Evolutionary conservation across 2,329 filamentous ascomycete genomes (phyloP), one percentile per base, ranked within the genome.

Genomic region (Trichoderma pleuroti): DNA sequence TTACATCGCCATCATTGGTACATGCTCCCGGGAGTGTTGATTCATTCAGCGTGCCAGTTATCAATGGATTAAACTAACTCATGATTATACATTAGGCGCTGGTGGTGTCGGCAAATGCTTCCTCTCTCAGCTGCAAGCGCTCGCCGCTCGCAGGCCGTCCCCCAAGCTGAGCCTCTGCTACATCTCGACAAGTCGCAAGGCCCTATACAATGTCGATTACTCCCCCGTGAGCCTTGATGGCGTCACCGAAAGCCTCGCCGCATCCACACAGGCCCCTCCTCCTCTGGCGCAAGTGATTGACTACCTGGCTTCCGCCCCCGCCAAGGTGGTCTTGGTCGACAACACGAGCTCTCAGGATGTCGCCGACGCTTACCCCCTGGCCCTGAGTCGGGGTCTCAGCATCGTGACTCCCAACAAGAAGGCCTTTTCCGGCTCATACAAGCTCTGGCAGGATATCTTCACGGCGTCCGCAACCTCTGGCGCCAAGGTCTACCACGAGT

Each of bases 391-490:
- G 73, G 95, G 94, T 14, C 91, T 99, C 81, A 95, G 90, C 81
- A 90, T 99, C 76, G 93, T 98, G 32, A 99, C 96, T 1, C 94
- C 96, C 56, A 99, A 98, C 86, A 99, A 99, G 86, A 99, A 99
- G 83, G 95, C 92, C 16, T 99, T 99, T 83, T 97, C 93, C 0
- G 90, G 92, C 71, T 90, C 88, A 59, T 90, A 93, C 77, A 85
- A 89, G 75, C 85, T 97, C 70, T 99, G 95, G 94, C 88, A 93
- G 77, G 89, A 92, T 73, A 98, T 99, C 78, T 97, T 97, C 81
- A 83, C 85, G 4, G 87, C 93, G 1, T 91, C 94, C 1, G 85
- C 87, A 61, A 85, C 87, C 34, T 88, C 88, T 1, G 92, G 91
- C 56, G 93, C 94, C 56, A 92, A 93, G 78, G 86, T 98, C 72